Percentiles rank a stretch among this genome's conserved stretches.
Evolutionary conservation across 192 early-diverging fungal species (phyloP).

Genomic region (Rhizophagus sp.): DNA sequence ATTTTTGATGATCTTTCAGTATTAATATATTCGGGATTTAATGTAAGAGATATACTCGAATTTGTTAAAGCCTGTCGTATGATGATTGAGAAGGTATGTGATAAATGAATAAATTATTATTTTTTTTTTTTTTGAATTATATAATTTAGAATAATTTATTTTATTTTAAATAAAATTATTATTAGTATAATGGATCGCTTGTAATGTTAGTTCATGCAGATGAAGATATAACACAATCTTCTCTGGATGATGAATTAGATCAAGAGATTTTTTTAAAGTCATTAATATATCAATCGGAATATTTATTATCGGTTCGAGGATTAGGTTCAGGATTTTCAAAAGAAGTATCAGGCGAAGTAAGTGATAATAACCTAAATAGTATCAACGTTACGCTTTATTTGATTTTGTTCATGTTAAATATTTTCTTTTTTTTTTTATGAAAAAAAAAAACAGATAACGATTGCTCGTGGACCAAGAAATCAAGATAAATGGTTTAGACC

Average conservation of each 20-base stretch:
- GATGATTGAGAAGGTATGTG: conserved; percentile 41
- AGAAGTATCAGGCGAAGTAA: conserved; percentile 59
- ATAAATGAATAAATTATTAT: background rate
- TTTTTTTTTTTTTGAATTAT: background rate
- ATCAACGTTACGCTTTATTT: background rate
- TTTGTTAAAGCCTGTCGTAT: conserved; percentile 48
- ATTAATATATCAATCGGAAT: conserved; percentile 46
- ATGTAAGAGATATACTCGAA: conserved; percentile 35
- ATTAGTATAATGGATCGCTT: conserved; percentile 47
- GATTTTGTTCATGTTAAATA: background rate
- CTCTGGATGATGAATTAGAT: conserved; percentile 16
- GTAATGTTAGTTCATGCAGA: conserved; percentile 58
- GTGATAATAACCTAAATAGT: background rate
- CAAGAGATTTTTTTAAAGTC: conserved; percentile 50
- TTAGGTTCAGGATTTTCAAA: conserved; percentile 55
- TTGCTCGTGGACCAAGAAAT: conserved; percentile 53
- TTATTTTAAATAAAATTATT: background rate
- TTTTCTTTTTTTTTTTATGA: background rate
- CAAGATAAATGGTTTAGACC: conserved; percentile 42
- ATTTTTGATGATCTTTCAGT: conserved; percentile 59
- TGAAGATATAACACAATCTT: conserved; percentile 31
- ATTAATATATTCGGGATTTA: conserved; percentile 50
- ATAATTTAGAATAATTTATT: too few relatives aligned
- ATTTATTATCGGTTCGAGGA: conserved; percentile 50
- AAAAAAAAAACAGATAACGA: conserved; percentile 38